Base-by-base conservation (phyloP, 2,329 filamentous ascomycete genomes). In the Gaeumannomyces sp. region DNA sequence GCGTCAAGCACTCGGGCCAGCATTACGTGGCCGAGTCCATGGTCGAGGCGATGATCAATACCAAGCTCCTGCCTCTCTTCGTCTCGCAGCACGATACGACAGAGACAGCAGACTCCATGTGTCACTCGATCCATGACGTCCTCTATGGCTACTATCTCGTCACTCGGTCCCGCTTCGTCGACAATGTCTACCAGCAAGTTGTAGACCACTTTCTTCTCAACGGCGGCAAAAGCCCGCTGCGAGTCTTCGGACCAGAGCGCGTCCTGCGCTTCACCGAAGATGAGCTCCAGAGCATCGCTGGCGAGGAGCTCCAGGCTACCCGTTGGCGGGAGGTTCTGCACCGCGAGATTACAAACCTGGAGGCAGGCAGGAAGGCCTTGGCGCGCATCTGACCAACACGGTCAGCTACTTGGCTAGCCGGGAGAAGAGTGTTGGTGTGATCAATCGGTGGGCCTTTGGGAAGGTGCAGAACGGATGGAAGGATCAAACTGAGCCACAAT, bases 91-190 rank as follows among this genome's bases (percentile, higher is more conserved):
- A 38, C 11, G 35, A 38, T 10, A 2, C 2, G 11, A 16, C 8
- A 2, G 11, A 13, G 13, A 16, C 35, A 1, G 35, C 13, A 8
- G 13, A 38, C 14, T 11, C 7, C 22, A 59, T 61, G 3, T 63
- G 63, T 59, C 76, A 82, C 29, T 79, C 85, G 6, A 81, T 90
- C 7, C 84, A 88, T 66, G 82, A 90, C 66, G 82, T 84, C 2
- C 76, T 91, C 0, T 72, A 77, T 29, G 77, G 81, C 0, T 90
- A 87, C 72, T 90, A 91, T 76, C 79, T 83, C 29, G 81, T 89
- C 1, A 79, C 85, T 0, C 78, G 77, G 19, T 83, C 83, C 69
- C 81, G 86, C 0, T 89, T 91, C 66, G 80, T 88, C 1, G 88
- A 91, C 68, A 81, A 78, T 6, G 73, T 91, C 1, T 85, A 79